Conservation (phyloP, 2,329 filamentous ascomycete species). For the Cytospora paraplurivora region DNA sequence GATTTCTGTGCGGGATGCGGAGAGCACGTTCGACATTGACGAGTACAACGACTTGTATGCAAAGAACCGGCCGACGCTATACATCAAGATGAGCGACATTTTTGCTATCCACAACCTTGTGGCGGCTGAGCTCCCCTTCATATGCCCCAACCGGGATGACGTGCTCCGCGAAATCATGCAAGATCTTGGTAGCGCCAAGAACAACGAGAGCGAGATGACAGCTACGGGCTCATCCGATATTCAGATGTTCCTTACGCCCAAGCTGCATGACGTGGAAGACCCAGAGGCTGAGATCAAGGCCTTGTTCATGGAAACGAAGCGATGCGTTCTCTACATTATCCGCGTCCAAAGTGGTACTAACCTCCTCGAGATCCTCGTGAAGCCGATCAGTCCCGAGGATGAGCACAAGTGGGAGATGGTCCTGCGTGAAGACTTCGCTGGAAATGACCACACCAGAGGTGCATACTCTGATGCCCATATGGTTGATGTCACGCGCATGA, state of each 20-base stretch:
- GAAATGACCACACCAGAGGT: constrained; percentile 68
- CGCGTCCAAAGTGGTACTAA: constrained; percentile 89
- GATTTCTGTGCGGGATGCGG: constrained; percentile 82
- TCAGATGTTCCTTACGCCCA: constrained; percentile 85
- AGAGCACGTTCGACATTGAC: constrained; percentile 94
- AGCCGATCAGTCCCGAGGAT: constrained; percentile 83
- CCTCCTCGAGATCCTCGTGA: constrained; percentile 93
- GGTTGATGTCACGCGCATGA: constrained; percentile 85
- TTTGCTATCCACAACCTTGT: constrained; percentile 94
- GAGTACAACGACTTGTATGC: constrained; percentile 98
- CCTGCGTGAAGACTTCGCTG: constrained; percentile 77
- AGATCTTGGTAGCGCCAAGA: constrained; percentile 93
- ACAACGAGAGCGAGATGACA: constrained; percentile 90
- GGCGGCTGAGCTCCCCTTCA: constrained; percentile 72
- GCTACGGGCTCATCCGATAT: constrained; percentile 87
- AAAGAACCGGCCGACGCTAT: constrained; percentile 95
- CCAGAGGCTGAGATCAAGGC: constrained; percentile 90
- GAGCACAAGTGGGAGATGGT: constrained; percentile 84
- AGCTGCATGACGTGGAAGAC: constrained; percentile 87
- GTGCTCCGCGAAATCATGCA: constrained; percentile 87
- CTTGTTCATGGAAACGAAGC: constrained; percentile 97
- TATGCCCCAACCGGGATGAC: constrained; percentile 83
- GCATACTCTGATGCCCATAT: constrained; percentile 91
- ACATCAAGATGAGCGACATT: constrained; percentile 98
- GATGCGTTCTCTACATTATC: constrained; percentile 96